Conservation (phyloP, 2,329 filamentous ascomycete genomes). For the Ramularia endophylla region DNA sequence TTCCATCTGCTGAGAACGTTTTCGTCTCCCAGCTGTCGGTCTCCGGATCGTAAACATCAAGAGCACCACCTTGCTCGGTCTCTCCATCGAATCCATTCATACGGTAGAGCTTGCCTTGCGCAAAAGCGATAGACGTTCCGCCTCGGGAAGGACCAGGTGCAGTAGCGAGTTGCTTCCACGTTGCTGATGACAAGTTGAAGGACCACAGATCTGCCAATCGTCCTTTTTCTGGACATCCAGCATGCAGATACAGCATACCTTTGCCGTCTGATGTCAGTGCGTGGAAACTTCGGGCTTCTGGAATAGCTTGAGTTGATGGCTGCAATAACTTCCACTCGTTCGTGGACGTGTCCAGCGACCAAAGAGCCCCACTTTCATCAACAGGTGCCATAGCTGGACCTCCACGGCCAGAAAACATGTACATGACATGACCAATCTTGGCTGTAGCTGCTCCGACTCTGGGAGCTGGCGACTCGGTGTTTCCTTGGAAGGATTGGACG, state of each 20-base stretch:
- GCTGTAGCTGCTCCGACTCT: slow-evolving; percentile 69
- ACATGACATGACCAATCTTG: slow-evolving; percentile 63
- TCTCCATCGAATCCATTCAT: slow-evolving; percentile 76
- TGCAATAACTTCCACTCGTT: slow-evolving; percentile 59
- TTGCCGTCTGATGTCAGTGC: slow-evolving; percentile 58
- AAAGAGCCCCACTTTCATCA: slow-evolving; percentile 68
- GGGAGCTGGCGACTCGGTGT: slow-evolving; percentile 50
- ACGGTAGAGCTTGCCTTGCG: slow-evolving; percentile 61
- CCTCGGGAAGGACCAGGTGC: slow-evolving; percentile 63
- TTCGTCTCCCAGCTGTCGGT: slow-evolving; percentile 38
- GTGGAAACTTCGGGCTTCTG: slow-evolving; percentile 67
- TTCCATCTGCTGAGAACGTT: slow-evolving; percentile 38
- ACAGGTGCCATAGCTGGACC: slow-evolving; percentile 63
- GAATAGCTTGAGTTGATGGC: slow-evolving; percentile 49
- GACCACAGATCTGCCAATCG: slow-evolving; percentile 69
- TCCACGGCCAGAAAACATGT: slow-evolving; percentile 74
- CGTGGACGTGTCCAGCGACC: slow-evolving; percentile 65
- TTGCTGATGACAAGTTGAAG: slow-evolving; percentile 58
- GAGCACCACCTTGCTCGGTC: slow-evolving; percentile 60
- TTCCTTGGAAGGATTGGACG: slow-evolving; percentile 9
- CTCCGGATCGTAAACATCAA: slow-evolving; percentile 55
- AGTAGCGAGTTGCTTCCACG: slow-evolving; percentile 62
- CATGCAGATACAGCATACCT: slow-evolving; percentile 69
- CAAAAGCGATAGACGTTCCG: slow-evolving; percentile 61
- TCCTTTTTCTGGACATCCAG: slow-evolving; percentile 61